A percentile compares a stretch with the other conserved stretches of the same genome.
phyloP scores from a whole-genome alignment of 176 grass and related monocot species.

The Rhipidocladum racemiflorum region DNA sequence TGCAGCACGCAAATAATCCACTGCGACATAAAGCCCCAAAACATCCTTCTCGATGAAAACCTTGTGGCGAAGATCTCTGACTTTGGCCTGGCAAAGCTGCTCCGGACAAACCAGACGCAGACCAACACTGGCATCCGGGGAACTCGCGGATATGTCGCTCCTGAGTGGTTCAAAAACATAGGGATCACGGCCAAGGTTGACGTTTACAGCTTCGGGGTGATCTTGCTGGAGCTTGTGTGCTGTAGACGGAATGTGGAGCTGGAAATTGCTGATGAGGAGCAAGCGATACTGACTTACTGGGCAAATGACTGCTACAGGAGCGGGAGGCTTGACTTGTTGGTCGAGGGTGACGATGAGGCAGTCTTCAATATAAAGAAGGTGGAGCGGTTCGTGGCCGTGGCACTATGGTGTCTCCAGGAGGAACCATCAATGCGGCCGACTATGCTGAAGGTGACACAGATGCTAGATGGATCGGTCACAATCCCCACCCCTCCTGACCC shows the following conservation, averaged over 20 bases:
- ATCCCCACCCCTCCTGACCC: slow-evolving; percentile 35
- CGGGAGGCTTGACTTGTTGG: slow-evolving; percentile 31
- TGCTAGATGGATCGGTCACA: slow-evolving; percentile 46
- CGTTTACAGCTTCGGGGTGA: slow-evolving; percentile 49
- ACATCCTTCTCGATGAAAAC: slow-evolving; percentile 43
- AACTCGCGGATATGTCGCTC: slow-evolving; percentile 46
- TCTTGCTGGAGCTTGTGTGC: slow-evolving; percentile 50
- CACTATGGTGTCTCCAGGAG: slow-evolving; percentile 40
- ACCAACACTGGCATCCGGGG: slow-evolving; percentile 46
- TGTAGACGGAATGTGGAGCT: slow-evolving; percentile 43
- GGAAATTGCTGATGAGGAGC: slow-evolving; percentile 24
- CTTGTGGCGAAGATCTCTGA: slow-evolving; percentile 42
- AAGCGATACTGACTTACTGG: slow-evolving; percentile 34
- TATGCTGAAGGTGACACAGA: slow-evolving; percentile 39
- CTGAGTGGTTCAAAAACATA: slow-evolving; percentile 59
- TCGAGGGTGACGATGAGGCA: slow-evolving; percentile 18
- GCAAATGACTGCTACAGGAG: slow-evolving; percentile 42
- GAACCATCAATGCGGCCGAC: slow-evolving; percentile 28
- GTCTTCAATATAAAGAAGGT: slow-evolving; percentile 33
- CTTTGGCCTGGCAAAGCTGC: slow-evolving; percentile 52
- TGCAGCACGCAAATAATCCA: slow-evolving; percentile 47
- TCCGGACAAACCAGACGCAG: slow-evolving; percentile 39
- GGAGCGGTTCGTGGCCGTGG: slow-evolving; percentile 18
- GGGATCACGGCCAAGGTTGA: slow-evolving; percentile 52
- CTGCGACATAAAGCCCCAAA: slow-evolving; percentile 47